phyloP scores from a whole-genome alignment of 495 filamentous ascomycete species.

The Amorphotheca resinae region DNA sequence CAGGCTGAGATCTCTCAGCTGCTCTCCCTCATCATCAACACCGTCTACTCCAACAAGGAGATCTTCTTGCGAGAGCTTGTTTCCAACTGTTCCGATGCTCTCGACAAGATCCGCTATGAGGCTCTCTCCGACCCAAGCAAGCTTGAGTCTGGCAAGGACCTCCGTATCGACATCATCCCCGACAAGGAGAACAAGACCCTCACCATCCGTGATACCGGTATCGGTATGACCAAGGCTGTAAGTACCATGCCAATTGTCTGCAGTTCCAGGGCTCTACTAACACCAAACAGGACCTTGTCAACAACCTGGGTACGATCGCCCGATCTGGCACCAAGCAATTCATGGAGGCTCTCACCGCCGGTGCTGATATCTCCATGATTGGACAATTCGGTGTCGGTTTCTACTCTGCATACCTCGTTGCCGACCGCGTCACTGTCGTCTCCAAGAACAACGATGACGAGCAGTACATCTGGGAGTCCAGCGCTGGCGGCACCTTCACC shows the following conservation, averaged over 20 bases:
- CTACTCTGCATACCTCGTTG: conserved; percentile 99
- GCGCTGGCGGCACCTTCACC: conserved; percentile 93
- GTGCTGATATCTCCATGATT: conserved; percentile 99
- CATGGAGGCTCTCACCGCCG: conserved; percentile 97
- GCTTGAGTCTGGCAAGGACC: conserved; percentile 92
- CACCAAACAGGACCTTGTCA: conserved; percentile 69
- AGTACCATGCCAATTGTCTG: conserved; percentile 28
- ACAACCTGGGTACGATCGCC: conserved; percentile 99
- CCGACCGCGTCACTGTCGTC: conserved; percentile 86
- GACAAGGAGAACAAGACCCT: conserved; percentile 94
- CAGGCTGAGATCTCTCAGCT: conserved; percentile 99
- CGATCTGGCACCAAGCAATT: conserved; percentile 99
- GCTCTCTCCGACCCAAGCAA: conserved; percentile 92
- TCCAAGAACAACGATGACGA: conserved; percentile 99
- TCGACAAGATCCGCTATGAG: conserved; percentile 99
- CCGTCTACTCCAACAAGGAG: conserved; percentile 99
- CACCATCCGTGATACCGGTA: conserved; percentile 93
- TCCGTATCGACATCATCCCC: conserved; percentile 96
- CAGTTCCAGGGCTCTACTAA: conserved; percentile 20
- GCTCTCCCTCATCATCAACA: conserved; percentile 98
- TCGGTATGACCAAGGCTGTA: conserved; percentile 99
- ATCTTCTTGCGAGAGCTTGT: conserved; percentile 98
- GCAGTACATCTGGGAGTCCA: conserved; percentile 99
- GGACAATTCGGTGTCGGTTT: conserved; percentile 99
- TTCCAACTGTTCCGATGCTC: conserved; percentile 94